A percentile compares a stretch with the other conserved stretches of the same genome.
Evolutionary conservation across 2,329 filamentous ascomycete genomes (phyloP).

Genomic region (Penicillium hordei): DNA sequence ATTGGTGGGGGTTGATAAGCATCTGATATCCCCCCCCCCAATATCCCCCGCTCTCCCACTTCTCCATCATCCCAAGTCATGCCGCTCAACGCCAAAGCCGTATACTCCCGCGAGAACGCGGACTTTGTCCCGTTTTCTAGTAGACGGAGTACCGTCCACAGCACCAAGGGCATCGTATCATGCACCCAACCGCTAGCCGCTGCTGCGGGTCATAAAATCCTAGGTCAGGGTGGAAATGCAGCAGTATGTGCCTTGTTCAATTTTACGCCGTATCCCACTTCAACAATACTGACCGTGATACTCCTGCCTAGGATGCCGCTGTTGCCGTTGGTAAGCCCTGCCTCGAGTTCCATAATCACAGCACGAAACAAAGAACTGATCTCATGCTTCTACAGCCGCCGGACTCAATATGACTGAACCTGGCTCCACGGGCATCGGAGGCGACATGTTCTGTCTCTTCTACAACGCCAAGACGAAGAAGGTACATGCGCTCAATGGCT

Average conservation of each 20-base stretch:
- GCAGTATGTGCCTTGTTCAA: conserved; percentile 63
- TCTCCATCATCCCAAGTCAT: conserved; percentile 32
- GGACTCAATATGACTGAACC: conserved; percentile 93
- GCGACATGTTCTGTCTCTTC: conserved; percentile 95
- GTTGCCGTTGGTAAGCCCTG: conserved; percentile 73
- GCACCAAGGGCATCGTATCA: conserved; percentile 85
- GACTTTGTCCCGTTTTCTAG: conserved; percentile 55
- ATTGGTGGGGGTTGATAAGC: conserved; percentile 6
- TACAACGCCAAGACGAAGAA: conserved; percentile 81
- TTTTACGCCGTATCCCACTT: background rate
- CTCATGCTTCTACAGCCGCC: conserved; percentile 59
- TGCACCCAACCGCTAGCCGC: conserved; percentile 88
- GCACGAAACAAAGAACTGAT: conserved; percentile 10
- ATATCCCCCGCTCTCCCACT: background rate
- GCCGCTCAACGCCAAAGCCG: conserved; percentile 51
- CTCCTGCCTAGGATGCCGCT: conserved; percentile 72
- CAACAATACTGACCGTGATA: background rate
- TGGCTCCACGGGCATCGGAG: conserved; percentile 88
- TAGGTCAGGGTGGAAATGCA: conserved; percentile 88
- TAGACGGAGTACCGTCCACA: conserved; percentile 87
- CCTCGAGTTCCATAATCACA: background rate
- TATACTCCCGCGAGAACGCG: conserved; percentile 52
- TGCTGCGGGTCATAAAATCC: conserved; percentile 78
- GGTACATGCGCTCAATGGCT: conserved; percentile 86
- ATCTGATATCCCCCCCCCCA: background rate